Evolutionary conservation across 2,329 filamentous ascomycete species (phyloP), one percentile per base, ranked within the genome.

Genomic region (Aureobasidium sp.): DNA sequence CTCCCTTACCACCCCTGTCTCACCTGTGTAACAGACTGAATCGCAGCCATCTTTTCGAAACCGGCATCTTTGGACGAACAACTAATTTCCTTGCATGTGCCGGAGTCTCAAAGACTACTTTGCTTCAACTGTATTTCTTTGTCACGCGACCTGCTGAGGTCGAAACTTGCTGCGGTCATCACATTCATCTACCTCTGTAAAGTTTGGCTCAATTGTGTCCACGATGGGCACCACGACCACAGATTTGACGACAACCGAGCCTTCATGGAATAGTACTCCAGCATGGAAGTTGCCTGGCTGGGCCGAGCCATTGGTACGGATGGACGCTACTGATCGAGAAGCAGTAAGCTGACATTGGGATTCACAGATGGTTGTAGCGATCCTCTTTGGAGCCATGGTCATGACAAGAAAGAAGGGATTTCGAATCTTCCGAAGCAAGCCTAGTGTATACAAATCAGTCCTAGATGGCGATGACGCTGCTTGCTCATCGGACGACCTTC

Each of bases 311-410:
- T 44, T 76, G 52, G 74, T 76, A 68, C 61, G 41, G 13, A 52
- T 12, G 12, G 2, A 26, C 2, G 24, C 6, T 20, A 7, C 39
- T 24, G 12, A 32, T 17, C 6, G 26, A 26, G 8, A 34, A 3
- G 12, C 17, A 26, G n/a, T 1, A 20, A 44, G 59, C 32, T 37
- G 34, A 55, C 10, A 7, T 9, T 27, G n/a, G 43, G 17, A 5
- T 32, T 29, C 20, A 43, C 50, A 81, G 79, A 79, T 82, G 65
- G 79, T 82, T 12, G 72, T 78, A n/a, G 74, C 70, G 43, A 81
- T 82, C 60, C 76, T 82, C 62, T 72, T 81, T 65, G 73, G 72
- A 27, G 79, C 78, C 32, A 77, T 82, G 74, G 74, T 77, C 64
- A 69, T 81, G 62, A 82, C 79, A 13, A 74, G 80, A 26, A 74